Percentiles rank a stretch among this genome's conserved stretches.
phyloP scores from a whole-genome alignment of 495 filamentous ascomycete species.

The Daldinia grandis region DNA sequence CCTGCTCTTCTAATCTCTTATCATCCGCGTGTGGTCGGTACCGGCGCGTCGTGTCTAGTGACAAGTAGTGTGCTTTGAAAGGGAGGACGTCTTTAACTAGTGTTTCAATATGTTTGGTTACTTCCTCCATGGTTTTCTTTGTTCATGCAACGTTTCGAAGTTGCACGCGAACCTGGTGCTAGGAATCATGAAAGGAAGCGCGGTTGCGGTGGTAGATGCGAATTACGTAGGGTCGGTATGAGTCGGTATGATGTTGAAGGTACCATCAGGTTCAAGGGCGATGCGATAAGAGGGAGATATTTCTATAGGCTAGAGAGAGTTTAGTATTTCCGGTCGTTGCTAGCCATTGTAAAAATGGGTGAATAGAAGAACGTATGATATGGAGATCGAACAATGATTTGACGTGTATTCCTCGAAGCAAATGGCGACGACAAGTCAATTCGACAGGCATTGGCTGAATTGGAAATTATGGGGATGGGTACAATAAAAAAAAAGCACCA shows the following conservation, averaged over 20 bases:
- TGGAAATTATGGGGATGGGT: slow-evolving; percentile 22
- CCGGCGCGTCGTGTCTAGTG: slow-evolving; percentile 48
- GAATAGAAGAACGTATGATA: slow-evolving; percentile 15
- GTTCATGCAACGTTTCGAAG: slow-evolving; percentile 45
- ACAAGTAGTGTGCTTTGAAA: slow-evolving; percentile 53
- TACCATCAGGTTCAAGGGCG: slow-evolving; percentile 34
- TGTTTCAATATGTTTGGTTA: slow-evolving; percentile 54
- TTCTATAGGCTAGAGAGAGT: slow-evolving; percentile 28
- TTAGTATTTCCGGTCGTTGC: slow-evolving; percentile 25
- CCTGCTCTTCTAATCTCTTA: slow-evolving; percentile 52
- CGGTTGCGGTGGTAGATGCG: slow-evolving; percentile 19
- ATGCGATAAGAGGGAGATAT: slow-evolving; percentile 29
- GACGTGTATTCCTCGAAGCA: slow-evolving; percentile 15
- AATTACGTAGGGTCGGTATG: slow-evolving; percentile 8
- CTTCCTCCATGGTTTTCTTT: slow-evolving; percentile 59
- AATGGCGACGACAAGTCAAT: slow-evolving; percentile 14
- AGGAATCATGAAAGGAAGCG: slow-evolving; percentile 35
- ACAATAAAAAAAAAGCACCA: slow-evolving; percentile 15
- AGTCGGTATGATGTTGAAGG: slow-evolving; percentile 15
- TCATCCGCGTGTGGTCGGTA: slow-evolving; percentile 48
- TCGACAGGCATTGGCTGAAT: slow-evolving; percentile 32
- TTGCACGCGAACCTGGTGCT: slow-evolving; percentile 42
- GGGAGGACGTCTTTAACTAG: slow-evolving; percentile 56
- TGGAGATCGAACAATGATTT: slow-evolving; percentile 14
- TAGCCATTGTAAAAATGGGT: slow-evolving; percentile 6